Percentiles rank a stretch among this genome's conserved stretches.
phyloP scores from a whole-genome alignment of 2,329 filamentous ascomycete genomes.

The Colletotrichum acutatum region DNA sequence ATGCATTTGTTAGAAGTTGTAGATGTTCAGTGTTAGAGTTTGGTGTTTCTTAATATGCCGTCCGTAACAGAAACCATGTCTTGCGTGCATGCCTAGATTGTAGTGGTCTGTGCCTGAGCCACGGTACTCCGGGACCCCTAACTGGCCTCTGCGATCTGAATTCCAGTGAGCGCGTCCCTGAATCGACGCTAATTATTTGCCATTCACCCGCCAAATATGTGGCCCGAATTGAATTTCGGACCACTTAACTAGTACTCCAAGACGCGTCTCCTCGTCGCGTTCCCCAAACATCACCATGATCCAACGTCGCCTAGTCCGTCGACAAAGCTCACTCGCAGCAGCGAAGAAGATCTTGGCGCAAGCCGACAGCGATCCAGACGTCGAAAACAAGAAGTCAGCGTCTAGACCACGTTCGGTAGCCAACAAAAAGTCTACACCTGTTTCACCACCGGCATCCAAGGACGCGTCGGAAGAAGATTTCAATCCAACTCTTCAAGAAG shows the following conservation, averaged over 20 bases:
- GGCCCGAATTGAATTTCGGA: not conserved
- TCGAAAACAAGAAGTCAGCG: not conserved
- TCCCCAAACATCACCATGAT: slow-evolving; percentile 3
- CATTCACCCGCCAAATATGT: not conserved
- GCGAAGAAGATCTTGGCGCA: slow-evolving; percentile 27
- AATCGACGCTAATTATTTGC: slow-evolving; percentile 27
- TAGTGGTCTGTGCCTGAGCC: not conserved
- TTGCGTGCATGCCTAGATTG: not conserved
- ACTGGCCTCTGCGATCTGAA: slow-evolving; percentile 6
- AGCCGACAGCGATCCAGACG: slow-evolving; percentile 19
- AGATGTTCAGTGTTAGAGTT: not conserved
- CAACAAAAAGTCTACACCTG: not conserved
- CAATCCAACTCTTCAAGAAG: not conserved
- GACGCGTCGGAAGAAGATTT: slow-evolving; percentile 34
- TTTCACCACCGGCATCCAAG: not conserved
- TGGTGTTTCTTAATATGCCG: no score
- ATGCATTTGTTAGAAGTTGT: not conserved
- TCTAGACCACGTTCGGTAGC: slow-evolving; percentile 1
- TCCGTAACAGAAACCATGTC: no score
- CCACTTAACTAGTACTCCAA: not conserved
- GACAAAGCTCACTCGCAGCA: slow-evolving; percentile 34
- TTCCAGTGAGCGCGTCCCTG: not conserved
- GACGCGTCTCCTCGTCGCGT: slow-evolving; percentile 14
- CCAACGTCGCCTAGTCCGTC: slow-evolving; percentile 14
- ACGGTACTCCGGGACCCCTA: not conserved